phyloP scores from a whole-genome alignment of 176 grass and related monocot genomes.

The Bolboschoenus planiculmis region DNA sequence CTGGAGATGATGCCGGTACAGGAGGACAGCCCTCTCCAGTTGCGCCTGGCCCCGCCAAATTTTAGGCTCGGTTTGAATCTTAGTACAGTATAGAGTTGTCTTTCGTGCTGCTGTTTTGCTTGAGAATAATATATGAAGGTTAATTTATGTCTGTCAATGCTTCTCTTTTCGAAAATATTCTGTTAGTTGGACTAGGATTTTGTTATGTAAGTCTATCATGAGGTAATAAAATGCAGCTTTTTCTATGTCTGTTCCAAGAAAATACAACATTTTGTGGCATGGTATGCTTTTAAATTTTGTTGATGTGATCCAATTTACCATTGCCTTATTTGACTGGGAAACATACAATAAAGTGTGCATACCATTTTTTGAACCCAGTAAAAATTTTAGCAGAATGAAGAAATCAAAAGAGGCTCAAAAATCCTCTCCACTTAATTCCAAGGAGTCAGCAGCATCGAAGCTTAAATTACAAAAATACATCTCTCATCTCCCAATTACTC shows the following conservation, averaged over 20 bases:
- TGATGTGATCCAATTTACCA: neutral
- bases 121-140: neutral
- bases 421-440: neutral
- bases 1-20: neutral
- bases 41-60: neutral
- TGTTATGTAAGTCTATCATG: neutral
- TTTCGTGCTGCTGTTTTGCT: neutral
- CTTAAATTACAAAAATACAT: neutral
- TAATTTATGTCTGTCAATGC: neutral
- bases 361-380: neutral
- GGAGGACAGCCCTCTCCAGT: slow-evolving; percentile 9
- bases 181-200: neutral
- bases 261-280: neutral
- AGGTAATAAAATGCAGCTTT: neutral
- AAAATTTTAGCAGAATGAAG: neutral
- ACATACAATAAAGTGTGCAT: neutral
- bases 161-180: slow-evolving; percentile 3
- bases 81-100: neutral
- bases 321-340: neutral
- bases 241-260: neutral
- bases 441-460: neutral
- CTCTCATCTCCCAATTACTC: neutral
- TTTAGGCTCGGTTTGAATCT: neutral
- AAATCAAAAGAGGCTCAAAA: neutral
- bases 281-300: neutral